Conservation (phyloP, 306 rosid species). For the Trichosanthes cucumerina region DNA sequence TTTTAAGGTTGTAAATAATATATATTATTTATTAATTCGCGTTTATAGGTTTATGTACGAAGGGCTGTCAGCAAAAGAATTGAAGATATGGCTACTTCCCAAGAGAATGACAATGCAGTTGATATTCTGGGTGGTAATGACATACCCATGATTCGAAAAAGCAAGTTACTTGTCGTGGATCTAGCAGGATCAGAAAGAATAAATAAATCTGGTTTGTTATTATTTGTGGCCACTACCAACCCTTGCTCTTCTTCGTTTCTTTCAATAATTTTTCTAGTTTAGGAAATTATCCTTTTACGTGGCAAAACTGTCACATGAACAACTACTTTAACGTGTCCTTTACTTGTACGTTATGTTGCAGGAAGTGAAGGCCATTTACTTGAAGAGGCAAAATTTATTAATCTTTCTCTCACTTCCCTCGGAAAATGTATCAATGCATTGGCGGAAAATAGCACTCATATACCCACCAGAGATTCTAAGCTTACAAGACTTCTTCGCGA, state of each 20-base stretch:
- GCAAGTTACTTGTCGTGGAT: constrained; percentile 66
- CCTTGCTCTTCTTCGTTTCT: background rate
- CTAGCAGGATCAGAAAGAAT: constrained; percentile 75
- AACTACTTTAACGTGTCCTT: background rate
- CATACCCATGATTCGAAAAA: constrained; percentile 40
- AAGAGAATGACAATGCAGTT: constrained; percentile 16
- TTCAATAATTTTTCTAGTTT: background rate
- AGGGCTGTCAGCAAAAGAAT: constrained; percentile 34
- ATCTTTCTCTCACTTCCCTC: constrained; percentile 64
- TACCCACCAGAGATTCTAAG: constrained; percentile 66
- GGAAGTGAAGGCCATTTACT: constrained; percentile 67
- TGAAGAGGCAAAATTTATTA: constrained; percentile 66
- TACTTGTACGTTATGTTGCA: constrained; percentile 19
- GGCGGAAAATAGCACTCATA: constrained; percentile 58
- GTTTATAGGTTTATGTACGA: constrained; percentile 36
- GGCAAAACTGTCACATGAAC: background rate
- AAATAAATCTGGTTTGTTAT: constrained; percentile 51
- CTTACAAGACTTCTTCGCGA: constrained; percentile 75
- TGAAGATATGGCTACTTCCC: constrained; percentile 21
- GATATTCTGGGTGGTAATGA: constrained; percentile 18
- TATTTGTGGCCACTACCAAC: background rate
- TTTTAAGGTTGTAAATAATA: background rate
- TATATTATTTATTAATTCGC: background rate
- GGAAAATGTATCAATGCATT: constrained; percentile 75
- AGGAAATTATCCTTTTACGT: background rate